A percentile compares a stretch with the other conserved stretches of the same genome.
phyloP scores from a whole-genome alignment of 805 yeast species.

The Metschnikowia similis region DNA sequence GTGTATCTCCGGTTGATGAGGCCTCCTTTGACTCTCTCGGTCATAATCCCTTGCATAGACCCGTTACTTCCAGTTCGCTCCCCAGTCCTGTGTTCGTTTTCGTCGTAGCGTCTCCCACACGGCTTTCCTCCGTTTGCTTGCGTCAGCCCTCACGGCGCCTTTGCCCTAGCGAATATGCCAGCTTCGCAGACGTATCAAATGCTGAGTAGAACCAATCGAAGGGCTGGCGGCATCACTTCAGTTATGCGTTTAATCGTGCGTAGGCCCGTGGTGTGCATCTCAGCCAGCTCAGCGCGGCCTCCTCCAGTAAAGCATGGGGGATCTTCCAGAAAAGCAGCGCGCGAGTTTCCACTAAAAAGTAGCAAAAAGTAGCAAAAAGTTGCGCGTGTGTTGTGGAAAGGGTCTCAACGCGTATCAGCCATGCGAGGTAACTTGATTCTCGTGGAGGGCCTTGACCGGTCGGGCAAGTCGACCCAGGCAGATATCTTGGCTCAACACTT shows the following conservation, averaged over 20 bases:
- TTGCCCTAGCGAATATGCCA: too few species aligned
- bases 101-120: not conserved
- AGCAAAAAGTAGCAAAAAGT: not conserved
- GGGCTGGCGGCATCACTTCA: too few species aligned
- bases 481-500: slow-evolving; percentile 27
- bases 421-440: slow-evolving; percentile 71
- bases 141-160: too few species aligned
- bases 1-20: slow-evolving; percentile 55
- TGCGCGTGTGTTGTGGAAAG: not conserved
- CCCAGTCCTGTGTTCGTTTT: not conserved
- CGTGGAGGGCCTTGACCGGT: slow-evolving; percentile 89
- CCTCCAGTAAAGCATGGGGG: too few species aligned
- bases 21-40: slow-evolving; percentile 43
- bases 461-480: slow-evolving; percentile 89
- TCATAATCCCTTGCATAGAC: slow-evolving; percentile 45
- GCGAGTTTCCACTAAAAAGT: too few species aligned
- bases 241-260: too few species aligned
- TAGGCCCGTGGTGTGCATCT: too few species aligned
- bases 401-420: not conserved
- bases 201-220: too few species aligned
- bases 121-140: too few species aligned
- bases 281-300: too few species aligned
- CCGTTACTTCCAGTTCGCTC: not conserved
- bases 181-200: too few species aligned
- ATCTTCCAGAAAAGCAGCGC: too few species aligned